Base-by-base conservation (phyloP, 345 rosid genomes). In the Arabidopsis arenosa region DNA sequence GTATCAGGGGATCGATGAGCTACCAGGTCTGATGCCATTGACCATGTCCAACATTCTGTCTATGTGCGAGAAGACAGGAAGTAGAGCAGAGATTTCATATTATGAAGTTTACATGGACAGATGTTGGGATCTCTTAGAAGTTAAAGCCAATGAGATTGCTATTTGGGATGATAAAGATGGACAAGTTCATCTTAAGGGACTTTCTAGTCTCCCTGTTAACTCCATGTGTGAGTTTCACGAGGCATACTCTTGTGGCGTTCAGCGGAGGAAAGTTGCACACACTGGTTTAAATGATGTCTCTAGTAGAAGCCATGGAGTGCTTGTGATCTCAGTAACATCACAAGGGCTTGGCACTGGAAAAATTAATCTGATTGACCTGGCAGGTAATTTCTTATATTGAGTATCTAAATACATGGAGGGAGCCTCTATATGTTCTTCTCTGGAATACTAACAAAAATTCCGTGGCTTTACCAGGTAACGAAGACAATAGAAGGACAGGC, bases 21-120 rank as follows among this genome's bases (percentile, higher is more conserved):
- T 82, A 8, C 91, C 87, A 0, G 98, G 97, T 33, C 78, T 96
- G 28, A 93, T 93, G 91, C 84, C 88, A 1, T 83, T 86, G 63
- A 82, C 96, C 51, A 88, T 91, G 89, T 84, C 94, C 52, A 84
- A 77, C 55, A 60, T 96, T 66, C 80, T 96, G 64, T 84, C 88
- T 3, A 47, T 75, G 68, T 84, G 93, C 63, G 82, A 84, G 14
- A 77, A 56, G 56, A 87, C 76, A 11, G 84, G 86, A 9, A 84
- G 84, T 39, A 82, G 37, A 18, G 87, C 52, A 11, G 97, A 92
- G 80, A 81, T 92, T 75, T 95, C 97, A 13, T 92, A 89, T 74
- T 95, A 87, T 75, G 97, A 95, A 87, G 89, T 95, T 66, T 95
- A 95, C 61, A 67, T 93, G 93, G 99, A 90, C 36, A 87, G 87